phyloP scores from a whole-genome alignment of 1,284 basidiomycete species.

The Testicularia cyperi region DNA sequence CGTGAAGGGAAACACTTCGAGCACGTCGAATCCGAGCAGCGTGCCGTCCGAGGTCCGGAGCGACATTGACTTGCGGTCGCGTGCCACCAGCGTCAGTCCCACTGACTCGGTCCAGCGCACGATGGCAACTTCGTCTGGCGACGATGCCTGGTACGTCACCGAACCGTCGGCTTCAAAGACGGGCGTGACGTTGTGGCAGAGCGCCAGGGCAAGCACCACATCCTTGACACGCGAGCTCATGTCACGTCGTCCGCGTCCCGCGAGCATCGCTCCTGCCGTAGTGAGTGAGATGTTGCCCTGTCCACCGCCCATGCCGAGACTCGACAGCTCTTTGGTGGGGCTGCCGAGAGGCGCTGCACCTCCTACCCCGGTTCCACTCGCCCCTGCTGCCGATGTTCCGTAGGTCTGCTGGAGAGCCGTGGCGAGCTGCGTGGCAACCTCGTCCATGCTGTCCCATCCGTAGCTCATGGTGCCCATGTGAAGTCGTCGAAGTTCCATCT shows the following conservation, averaged over 20 bases:
- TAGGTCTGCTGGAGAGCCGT: constrained; percentile 68
- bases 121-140: constrained; percentile 97
- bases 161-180: constrained; percentile 89
- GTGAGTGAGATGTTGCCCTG: constrained; percentile 22
- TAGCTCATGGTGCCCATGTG: constrained; percentile 99
- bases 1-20: constrained; percentile 93
- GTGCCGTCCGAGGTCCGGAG: constrained; percentile 43
- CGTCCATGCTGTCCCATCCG: constrained; percentile 95
- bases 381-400: no score
- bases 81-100: constrained; percentile 80
- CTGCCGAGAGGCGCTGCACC: constrained; percentile 7
- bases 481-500: constrained; percentile 98
- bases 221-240: constrained; percentile 94
- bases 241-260: constrained; percentile 81
- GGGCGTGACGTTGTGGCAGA: constrained; percentile 98
- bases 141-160: constrained; percentile 95
- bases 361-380: neutral
- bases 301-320: neutral
- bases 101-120: constrained; percentile 97
- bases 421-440: constrained; percentile 83
- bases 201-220: constrained; percentile 84
- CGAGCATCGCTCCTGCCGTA: constrained; percentile 74
- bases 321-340: constrained; percentile 13
- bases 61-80: constrained; percentile 81
- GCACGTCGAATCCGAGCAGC: constrained; percentile 74